Percentiles rank a stretch among this genome's conserved stretches.
Evolutionary conservation across 2,329 filamentous ascomycete genomes (phyloP).

Genomic region (Periglandula ipomoeae): DNA sequence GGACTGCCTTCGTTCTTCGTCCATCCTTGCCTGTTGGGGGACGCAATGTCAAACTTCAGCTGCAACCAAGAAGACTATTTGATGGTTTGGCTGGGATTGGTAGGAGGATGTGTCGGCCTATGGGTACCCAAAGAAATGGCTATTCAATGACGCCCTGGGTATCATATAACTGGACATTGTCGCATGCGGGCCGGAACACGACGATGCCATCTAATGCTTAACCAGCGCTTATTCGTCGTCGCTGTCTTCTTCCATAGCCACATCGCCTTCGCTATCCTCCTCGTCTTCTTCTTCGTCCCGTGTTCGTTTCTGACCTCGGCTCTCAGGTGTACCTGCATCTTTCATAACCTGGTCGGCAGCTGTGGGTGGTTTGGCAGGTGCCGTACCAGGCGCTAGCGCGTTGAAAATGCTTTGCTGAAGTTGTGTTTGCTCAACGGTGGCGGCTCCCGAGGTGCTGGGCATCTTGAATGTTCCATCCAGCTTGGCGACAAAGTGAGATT

Average conservation of each 20-base stretch:
- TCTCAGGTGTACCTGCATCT: conserved; percentile 45
- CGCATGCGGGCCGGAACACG: neutral
- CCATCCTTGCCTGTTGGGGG: conserved; percentile 83
- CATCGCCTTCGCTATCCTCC: conserved; percentile 60
- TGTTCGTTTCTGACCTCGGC: conserved; percentile 58
- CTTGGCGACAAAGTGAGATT: conserved; percentile 81
- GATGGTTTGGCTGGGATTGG: conserved; percentile 79
- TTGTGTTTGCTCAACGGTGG: conserved; percentile 57
- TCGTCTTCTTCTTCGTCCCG: conserved; percentile 59
- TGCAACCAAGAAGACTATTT: conserved; percentile 63
- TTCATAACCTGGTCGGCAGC: conserved; percentile 38
- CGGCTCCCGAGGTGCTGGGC: conserved; percentile 43
- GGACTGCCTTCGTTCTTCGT: conserved; percentile 78
- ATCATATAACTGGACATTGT: neutral
- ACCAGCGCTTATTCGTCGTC: conserved; percentile 52
- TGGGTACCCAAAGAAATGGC: conserved; percentile 66
- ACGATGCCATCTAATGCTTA: neutral
- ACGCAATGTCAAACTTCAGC: conserved; percentile 62
- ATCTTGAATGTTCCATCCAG: conserved; percentile 84
- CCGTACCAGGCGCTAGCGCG: conserved; percentile 46
- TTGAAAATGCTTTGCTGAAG: conserved; percentile 76
- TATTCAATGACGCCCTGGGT: conserved; percentile 19
- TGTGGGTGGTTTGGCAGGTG: conserved; percentile 40
- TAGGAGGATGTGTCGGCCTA: conserved; percentile 72
- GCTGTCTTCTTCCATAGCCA: conserved; percentile 61